Evolutionary conservation across 768 basidiomycete genomes (phyloP).

Genomic region (Butyriboletus loyo): DNA sequence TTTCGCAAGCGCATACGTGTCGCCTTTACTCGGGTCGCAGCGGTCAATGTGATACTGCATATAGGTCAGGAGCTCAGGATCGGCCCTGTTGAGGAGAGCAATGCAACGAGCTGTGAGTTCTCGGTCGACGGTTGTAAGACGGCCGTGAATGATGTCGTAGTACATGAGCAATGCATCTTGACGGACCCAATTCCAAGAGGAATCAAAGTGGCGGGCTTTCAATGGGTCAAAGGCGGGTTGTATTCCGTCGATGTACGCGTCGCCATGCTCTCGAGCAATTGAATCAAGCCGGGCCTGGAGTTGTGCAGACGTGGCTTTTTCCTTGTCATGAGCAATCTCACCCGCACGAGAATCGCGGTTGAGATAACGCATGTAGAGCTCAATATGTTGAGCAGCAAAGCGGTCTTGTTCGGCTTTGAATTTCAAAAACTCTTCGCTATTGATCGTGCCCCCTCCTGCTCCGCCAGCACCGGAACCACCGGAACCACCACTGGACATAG

Average conservation of each 20-base stretch:
- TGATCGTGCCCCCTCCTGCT: conserved; percentile 82
- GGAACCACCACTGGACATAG: conserved; percentile 66
- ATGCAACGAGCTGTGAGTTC: conserved; percentile 98
- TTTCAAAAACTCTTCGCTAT: conserved; percentile 97
- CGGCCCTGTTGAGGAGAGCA: conserved; percentile 95
- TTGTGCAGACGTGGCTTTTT: conserved; percentile 66
- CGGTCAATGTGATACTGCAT: conserved; percentile 95
- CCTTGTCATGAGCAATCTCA: conserved; percentile 83
- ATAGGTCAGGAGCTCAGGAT: conserved; percentile 85
- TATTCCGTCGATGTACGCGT: conserved; percentile 90
- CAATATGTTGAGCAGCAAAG: conserved; percentile 90
- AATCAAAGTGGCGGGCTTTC: conserved; percentile 98
- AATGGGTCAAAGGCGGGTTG: conserved; percentile 92
- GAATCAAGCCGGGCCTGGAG: conserved; percentile 87
- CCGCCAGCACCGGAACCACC: conserved; percentile 58
- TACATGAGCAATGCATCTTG: conserved; percentile 97
- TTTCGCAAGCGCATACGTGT: conserved; percentile 93
- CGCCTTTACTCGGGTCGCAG: conserved; percentile 76
- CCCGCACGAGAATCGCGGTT: conserved; percentile 91
- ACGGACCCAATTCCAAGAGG: conserved; percentile 99
- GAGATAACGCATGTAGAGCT: conserved; percentile 96
- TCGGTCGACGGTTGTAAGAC: conserved; percentile 89
- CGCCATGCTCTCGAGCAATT: conserved; percentile 90
- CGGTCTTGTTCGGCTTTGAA: conserved; percentile 93
- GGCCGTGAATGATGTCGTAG: conserved; percentile 97